Evolutionary conservation across 371 early-diverging fungal species (phyloP).

Genomic region (Circinella umbellata): DNA sequence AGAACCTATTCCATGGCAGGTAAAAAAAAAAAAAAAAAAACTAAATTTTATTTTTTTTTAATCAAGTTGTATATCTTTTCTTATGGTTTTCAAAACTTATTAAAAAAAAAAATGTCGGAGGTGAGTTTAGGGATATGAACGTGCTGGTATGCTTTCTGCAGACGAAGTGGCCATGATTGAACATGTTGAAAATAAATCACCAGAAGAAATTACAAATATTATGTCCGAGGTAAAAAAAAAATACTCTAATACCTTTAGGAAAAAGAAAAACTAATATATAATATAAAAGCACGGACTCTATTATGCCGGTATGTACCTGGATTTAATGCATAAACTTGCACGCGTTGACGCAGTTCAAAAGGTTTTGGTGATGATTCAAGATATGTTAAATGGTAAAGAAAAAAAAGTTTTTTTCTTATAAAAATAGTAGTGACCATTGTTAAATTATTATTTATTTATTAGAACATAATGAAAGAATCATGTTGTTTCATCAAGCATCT

Average conservation of each 20-base stretch:
- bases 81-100: too few relatives aligned
- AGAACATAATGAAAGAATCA: conserved; percentile 60
- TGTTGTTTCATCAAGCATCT: conserved; percentile 56
- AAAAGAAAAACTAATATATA: background rate
- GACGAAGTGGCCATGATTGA: conserved; percentile 77
- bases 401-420: too few relatives aligned
- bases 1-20: conserved; percentile 90
- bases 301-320: conserved; percentile 70
- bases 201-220: conserved; percentile 48
- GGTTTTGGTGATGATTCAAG: conserved; percentile 87
- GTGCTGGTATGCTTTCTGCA: conserved; percentile 79
- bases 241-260: too few relatives aligned
- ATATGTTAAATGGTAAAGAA: conserved; percentile 79
- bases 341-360: conserved; percentile 90
- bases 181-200: conserved; percentile 54
- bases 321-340: conserved; percentile 78
- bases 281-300: conserved; percentile 42
- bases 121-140: conserved; percentile 69
- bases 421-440: background rate
- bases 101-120: too few relatives aligned
- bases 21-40: conserved; percentile 19
- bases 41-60: too few relatives aligned
- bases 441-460: background rate
- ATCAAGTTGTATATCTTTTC: too few relatives aligned
- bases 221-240: conserved; percentile 48